Evolutionary conservation across 257 asterid species (phyloP), one percentile per base, ranked within the genome.

Genomic region (Solanum medicagineum): DNA sequence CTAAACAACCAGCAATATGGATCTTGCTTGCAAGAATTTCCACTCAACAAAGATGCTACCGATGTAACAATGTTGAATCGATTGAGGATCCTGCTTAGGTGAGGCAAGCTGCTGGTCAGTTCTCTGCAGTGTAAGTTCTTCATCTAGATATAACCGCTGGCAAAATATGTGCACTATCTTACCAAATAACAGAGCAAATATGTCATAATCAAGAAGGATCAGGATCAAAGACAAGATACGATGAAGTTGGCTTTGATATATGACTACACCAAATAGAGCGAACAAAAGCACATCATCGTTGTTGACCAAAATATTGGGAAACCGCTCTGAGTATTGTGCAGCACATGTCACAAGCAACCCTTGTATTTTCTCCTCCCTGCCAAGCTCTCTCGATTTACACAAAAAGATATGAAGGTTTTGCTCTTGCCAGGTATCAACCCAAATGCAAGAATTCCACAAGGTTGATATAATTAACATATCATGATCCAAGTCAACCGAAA

Each of bases 1-100:
- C 60, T 91, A 94, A 47, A 91, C 98, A 71, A 95, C 98, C 89
- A 92, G 93, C 8, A 90, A 89, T 47, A 94, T 86, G 40, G 98
- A 94, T 11, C 91, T 97, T 7, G 97, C 94, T 87, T 89, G 97
- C 74, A 94, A 90, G 87, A 94, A 95, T 87, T 94, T 95, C 57
- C 98, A 92, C 89, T 94, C 95, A 11, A 95, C 93, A 84, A 95
- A 94, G 74, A 95, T 93, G 86, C 89, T 91, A 83, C 92, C 98
- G 32, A 95, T 89, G 83, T 93, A 95, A 85, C 97, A 95, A 70
- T 89, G 92, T 63, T 92, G 97, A 83, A 95, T 89, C 26, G 94
- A 90, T 89, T 89, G 94, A 47, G 93, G 92, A 83, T 96, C 88
- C 29, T 90, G 89, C 29, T 29, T 29, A 29, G 29, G 81, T 87